Base-by-base conservation (phyloP, 345 rosid species). In the Limnanthes douglasii region DNA sequence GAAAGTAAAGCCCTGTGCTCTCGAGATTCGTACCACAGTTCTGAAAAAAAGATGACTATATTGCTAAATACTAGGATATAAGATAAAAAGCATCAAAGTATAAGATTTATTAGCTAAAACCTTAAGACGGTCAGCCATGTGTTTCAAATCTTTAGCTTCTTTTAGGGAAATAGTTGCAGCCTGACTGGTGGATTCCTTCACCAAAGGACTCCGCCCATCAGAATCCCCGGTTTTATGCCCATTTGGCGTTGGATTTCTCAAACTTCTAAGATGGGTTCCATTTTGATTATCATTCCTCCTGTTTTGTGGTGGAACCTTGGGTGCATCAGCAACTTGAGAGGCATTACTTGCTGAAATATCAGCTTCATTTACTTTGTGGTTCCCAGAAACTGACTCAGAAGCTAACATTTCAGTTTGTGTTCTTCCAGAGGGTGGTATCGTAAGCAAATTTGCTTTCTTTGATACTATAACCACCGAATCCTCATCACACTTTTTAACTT, bases 141-240 rank as follows among this genome's bases (percentile, higher is more conserved):
- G 99, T 60, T 92, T 92, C 39, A 92, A 64, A 68, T 48, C 78
- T 71, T 53, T 81, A 16, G 93, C 99, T 60, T 92, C 99, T 78
- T 81, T 85, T 60, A 92, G 15, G 39, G 86, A 85, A 65, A 62
- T 74, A 15, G 47, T 67, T 31, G 66, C 76, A 54, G 67, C 62
- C 57, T 70, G 95, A 56, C 52, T 39, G 12, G 75, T 60, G 37
- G 69, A 56, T 21, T 84, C 98, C 66, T 64, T 84, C 65, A 62
- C 71, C 42, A 57, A 62, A 45, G 97, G 70, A 62, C 86, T 72
- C 35, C 65, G 68, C 59, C 70, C 78, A 48, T 66, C 66, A 24
- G 39, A 45, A 46, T 60, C 81, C 60, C 59, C 70, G 44, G 21
- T 29, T 58, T 53, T 56, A 31, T 60, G 70, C 47, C 73, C 90